Percentiles rank a stretch among this genome's conserved stretches.
phyloP scores from a whole-genome alignment of 1,139 yeast species.

The Eremothecium sinecaudum region DNA sequence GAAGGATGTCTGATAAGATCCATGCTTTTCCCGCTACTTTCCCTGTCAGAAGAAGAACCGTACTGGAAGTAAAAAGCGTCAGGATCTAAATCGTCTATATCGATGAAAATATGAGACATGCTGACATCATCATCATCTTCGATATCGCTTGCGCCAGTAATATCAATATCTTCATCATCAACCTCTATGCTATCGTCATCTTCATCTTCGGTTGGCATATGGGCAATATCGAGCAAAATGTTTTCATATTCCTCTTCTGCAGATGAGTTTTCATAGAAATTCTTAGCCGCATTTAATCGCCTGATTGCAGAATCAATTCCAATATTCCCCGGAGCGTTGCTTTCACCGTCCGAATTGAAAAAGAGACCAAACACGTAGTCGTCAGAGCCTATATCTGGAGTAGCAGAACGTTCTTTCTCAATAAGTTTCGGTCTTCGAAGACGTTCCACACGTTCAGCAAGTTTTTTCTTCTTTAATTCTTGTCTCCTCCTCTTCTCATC shows the following conservation, averaged over 20 bases:
- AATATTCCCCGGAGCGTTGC: conserved; percentile 9
- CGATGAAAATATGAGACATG: conserved; percentile 30
- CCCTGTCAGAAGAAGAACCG: conserved; percentile 27
- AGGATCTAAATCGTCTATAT: conserved; percentile 33
- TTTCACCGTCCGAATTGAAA: conserved; percentile 29
- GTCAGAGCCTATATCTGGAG: conserved; percentile 21
- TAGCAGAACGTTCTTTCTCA: conserved; percentile 14
- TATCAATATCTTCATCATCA: conserved; percentile 13
- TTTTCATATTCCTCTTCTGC: conserved; percentile 33
- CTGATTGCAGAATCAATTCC: conserved; percentile 22
- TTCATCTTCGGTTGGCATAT: conserved; percentile 30
- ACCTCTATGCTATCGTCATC: conserved; percentile 24
- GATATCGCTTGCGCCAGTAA: conserved; percentile 7
- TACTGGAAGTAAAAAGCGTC: conserved; percentile 32
- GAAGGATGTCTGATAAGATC: conserved; percentile 9
- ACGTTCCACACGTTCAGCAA: conserved; percentile 29
- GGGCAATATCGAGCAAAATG: conserved; percentile 31
- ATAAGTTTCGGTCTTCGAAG: conserved; percentile 14
- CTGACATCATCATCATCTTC: conserved; percentile 26
- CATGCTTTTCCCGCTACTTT: conserved; percentile 4
- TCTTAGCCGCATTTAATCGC: conserved; percentile 22
- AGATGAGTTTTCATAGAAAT: conserved; percentile 32
- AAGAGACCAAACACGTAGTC: conserved; percentile 30
- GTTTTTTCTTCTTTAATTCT: conserved; percentile 29
- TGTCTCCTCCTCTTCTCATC: conserved; percentile 23